Base-by-base conservation (phyloP, 2,329 filamentous ascomycete genomes). In the Ophiostoma populinum region DNA sequence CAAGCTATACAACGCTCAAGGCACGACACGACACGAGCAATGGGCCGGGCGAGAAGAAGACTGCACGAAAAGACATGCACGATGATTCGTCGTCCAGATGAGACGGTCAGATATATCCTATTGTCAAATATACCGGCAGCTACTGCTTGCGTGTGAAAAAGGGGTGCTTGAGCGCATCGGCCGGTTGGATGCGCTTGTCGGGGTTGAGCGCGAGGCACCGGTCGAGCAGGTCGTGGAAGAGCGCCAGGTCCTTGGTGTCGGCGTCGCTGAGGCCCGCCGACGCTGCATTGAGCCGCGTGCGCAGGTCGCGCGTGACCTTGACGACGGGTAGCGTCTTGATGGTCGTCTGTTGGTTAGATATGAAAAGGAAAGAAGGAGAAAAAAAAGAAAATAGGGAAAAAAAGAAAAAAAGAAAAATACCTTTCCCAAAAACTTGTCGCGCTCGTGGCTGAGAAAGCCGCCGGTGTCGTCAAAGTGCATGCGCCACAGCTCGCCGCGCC, bases 131-230 rank as follows among this genome's bases (percentile, higher is more conserved):
- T n/a, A n/a, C n/a, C n/a, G 16, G 8, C n/a, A 28, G 24, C 20
- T 20, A 10, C 19, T 29, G 24, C n/a, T n/a, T 18, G 7, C 11
- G 22, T 24, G 29, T 61, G 47, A 95, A 83, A 55, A 95, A 95
- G 1, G 80, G 80, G 60, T 95, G 87, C 50, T 75, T 77, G 47
- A 95, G 60, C 32, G 90, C 90, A 49, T 95, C 86, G 11, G 68
- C 63, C 0, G 90, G 81, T 31, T 80, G 87, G 48, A 90, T 80
- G 42, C 90, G 71, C 63, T 92, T 92, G 53, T 93, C 86, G 1
- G 87, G 83, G 50, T 95, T 93, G 43, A 95, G 66, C 39, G 77
- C 74, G 43, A 98, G 63, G 51, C 86, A 95, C 37, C 80, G 77
- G 50, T 93, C 86, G 38, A 98, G 59, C 32, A 98, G 59, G 54